Percentiles rank a stretch among this genome's conserved stretches.
Conservation (phyloP, 2,329 filamentous ascomycete genomes). For the Phialocephala subalpina region DNA sequence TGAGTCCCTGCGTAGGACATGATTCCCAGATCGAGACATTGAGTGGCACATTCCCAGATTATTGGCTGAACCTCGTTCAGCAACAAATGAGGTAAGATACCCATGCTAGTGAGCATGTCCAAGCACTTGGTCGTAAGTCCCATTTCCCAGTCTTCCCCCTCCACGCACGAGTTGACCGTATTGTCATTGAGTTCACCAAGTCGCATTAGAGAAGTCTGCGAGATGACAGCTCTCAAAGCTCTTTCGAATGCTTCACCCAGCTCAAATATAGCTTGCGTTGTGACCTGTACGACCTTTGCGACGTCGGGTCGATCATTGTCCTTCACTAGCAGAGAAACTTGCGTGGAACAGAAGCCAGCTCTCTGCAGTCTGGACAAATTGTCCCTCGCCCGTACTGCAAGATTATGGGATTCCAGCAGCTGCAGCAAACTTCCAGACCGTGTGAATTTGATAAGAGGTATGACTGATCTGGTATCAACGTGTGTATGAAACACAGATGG, state of each 20-base stretch:
- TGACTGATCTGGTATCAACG: not conserved
- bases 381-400: too few relatives aligned
- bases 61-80: not conserved
- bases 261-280: too few relatives aligned
- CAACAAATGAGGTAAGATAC: not conserved
- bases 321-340: too few relatives aligned
- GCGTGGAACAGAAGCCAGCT: too few relatives aligned
- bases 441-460: not conserved
- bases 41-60: conserved; percentile 21
- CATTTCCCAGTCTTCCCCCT: not conserved
- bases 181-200: not conserved
- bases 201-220: not conserved
- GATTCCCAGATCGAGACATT: conserved; percentile 23
- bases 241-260: not conserved
- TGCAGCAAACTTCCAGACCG: not conserved
- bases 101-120: not conserved
- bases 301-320: too few relatives aligned
- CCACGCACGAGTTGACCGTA: not conserved
- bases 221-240: not conserved
- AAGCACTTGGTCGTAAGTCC: not conserved
- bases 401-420: not conserved
- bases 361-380: too few relatives aligned
- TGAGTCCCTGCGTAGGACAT: conserved; percentile 30
- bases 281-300: too few relatives aligned
- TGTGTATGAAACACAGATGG: not conserved